Conservation (phyloP, 768 basidiomycete genomes). For the Hebeloma cylindrosporum region DNA sequence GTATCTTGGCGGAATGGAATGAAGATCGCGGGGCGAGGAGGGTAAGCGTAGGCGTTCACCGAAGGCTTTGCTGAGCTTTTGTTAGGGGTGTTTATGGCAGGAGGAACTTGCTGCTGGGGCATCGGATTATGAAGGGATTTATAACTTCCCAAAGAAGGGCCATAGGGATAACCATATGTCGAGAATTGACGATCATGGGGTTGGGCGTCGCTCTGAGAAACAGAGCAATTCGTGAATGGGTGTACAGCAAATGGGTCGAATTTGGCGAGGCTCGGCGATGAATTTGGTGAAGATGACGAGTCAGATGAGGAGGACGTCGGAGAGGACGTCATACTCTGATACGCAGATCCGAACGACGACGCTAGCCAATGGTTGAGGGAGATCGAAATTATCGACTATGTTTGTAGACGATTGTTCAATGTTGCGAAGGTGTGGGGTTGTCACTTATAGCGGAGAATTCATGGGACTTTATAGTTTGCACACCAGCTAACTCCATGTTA, state of each 20-base stretch:
- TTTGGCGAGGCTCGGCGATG: constrained; percentile 19
- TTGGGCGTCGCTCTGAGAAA: constrained; percentile 9
- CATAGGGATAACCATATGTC: constrained; percentile 16
- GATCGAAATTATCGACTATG: too few relatives aligned
- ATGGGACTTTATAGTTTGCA: too few relatives aligned
- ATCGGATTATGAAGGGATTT: constrained; percentile 1
- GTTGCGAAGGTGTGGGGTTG: too few relatives aligned
- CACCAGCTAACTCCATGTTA: too few relatives aligned
- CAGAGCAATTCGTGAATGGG: constrained; percentile 32
- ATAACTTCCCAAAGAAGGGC: constrained; percentile 7
- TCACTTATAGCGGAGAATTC: too few relatives aligned
- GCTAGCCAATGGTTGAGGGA: too few relatives aligned
- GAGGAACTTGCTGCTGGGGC: constrained; percentile 1
- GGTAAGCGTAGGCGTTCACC: constrained; percentile 6
- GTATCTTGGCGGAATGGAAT: constrained; percentile 19
- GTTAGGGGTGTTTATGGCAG: constrained; percentile 1
- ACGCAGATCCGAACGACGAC: background rate
- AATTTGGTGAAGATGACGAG: constrained; percentile 19
- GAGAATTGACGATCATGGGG: background rate
- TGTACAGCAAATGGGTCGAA: constrained; percentile 33
- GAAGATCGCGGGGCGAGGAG: constrained; percentile 12
- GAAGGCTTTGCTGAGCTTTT: constrained; percentile 7
- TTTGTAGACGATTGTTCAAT: too few relatives aligned
- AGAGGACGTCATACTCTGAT: constrained; percentile 12
- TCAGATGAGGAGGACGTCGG: constrained; percentile 21